These are phyloP conservation scores for Verticillium tricorpus DNA, from an alignment of 2,329 filamentous ascomycete genomes.

Conservation along the genomic window DNA sequence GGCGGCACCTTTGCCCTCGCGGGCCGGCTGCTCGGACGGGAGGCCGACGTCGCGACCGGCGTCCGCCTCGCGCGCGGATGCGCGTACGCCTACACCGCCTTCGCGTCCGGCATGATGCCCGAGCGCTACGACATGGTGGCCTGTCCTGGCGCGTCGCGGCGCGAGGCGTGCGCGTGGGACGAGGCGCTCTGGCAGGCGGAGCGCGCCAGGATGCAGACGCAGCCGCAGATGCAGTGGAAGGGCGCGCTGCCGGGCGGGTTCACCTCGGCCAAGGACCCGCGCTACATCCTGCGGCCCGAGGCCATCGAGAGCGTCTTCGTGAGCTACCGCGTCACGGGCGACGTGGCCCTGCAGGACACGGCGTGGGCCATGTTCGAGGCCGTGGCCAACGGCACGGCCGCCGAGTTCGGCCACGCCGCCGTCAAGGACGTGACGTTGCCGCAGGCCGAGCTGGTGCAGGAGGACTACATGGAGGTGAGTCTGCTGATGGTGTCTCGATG, in stretches of 20 bases:
- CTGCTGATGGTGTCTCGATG: background rate
- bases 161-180: background rate
- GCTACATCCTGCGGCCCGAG: slow-evolving; percentile 46
- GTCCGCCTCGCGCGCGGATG: slow-evolving; percentile 45
- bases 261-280: slow-evolving; percentile 46
- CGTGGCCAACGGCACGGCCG: slow-evolving; percentile 39
- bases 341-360: slow-evolving; percentile 40
- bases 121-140: slow-evolving; percentile 39
- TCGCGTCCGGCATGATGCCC: slow-evolving; percentile 47
- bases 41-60: slow-evolving; percentile 37
- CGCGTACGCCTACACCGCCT: slow-evolving; percentile 43
- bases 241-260: slow-evolving; percentile 43
- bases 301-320: slow-evolving; percentile 50
- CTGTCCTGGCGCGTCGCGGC: slow-evolving; percentile 20
- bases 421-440: slow-evolving; percentile 44
- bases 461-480: background rate
- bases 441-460: background rate
- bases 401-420: slow-evolving; percentile 41
- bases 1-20: slow-evolving; percentile 48
- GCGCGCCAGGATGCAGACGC: background rate
- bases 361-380: slow-evolving; percentile 50
- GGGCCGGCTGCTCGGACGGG: slow-evolving; percentile 34
- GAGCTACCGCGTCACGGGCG: slow-evolving; percentile 49
- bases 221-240: slow-evolving; percentile 18
- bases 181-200: background rate